These are phyloP conservation scores for Sordariomycetes sp. DNA, from an alignment of 2,329 filamentous ascomycete genomes.

Conservation along the genomic window DNA sequence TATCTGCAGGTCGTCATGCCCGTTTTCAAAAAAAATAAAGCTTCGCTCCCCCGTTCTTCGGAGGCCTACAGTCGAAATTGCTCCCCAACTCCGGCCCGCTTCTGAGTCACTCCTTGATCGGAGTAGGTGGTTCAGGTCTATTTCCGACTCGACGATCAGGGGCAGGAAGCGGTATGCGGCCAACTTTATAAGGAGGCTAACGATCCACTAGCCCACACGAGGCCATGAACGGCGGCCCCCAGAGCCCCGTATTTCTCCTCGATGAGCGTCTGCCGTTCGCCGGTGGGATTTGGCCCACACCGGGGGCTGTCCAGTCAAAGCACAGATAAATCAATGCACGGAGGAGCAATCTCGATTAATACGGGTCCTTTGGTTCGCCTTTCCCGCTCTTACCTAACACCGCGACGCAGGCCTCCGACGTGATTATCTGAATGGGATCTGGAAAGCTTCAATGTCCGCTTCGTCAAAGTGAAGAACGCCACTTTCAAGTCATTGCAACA, in stretches of 20 bases:
- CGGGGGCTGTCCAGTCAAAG: background rate
- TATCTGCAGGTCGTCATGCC: background rate
- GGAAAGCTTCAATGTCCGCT: background rate
- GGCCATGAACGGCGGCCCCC: background rate
- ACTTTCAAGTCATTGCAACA: background rate
- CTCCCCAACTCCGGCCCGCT: background rate
- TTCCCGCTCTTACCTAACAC: background rate
- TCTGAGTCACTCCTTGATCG: background rate
- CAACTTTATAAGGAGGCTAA: background rate
- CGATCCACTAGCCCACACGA: background rate
- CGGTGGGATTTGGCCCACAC: background rate
- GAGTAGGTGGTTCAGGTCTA: background rate
- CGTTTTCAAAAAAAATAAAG: background rate
- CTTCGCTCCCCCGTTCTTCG: background rate
- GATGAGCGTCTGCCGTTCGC: background rate
- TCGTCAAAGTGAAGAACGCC: background rate
- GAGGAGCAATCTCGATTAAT: background rate
- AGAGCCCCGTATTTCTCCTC: background rate
- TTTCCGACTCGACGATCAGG: background rate
- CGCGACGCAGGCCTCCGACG: background rate
- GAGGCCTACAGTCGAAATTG: background rate
- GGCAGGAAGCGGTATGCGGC: background rate
- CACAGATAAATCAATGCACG: background rate
- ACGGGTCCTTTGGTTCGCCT: background rate
- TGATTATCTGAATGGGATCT: background rate